Percentiles rank a stretch among this genome's conserved stretches.
These are phyloP conservation scores for Venturia effusa DNA, from an alignment of 2,329 filamentous ascomycete genomes.

Conservation along the genomic window DNA sequence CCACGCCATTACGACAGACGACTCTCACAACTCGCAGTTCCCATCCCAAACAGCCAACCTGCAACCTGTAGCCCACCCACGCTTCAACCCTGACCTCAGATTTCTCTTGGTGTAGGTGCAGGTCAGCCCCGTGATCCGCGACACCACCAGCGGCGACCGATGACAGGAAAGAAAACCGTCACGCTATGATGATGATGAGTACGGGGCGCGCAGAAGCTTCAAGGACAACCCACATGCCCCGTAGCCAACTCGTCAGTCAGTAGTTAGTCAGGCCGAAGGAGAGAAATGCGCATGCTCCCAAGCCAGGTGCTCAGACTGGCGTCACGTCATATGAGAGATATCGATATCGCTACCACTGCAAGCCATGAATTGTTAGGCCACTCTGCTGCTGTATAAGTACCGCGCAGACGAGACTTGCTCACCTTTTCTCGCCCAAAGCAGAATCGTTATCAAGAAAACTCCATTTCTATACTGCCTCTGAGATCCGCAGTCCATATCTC, in stretches of 20 bases:
- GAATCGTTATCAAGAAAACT: not conserved
- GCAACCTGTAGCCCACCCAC: not conserved
- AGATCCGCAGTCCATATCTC: not conserved
- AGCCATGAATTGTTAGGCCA: not conserved
- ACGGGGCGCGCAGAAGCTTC: not conserved
- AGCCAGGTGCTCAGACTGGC: not conserved
- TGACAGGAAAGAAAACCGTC: not conserved
- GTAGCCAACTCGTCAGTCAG: not conserved
- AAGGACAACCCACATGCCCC: not conserved
- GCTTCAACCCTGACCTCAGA: not conserved
- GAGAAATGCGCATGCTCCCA: not conserved
- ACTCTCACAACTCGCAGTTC: not conserved
- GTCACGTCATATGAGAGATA: not conserved
- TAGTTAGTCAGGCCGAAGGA: not conserved
- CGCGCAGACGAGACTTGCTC: not conserved
- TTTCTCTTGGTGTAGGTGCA: not conserved
- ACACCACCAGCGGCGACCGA: not conserved
- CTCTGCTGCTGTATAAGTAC: not conserved
- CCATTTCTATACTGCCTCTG: not conserved
- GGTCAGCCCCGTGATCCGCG: not conserved
- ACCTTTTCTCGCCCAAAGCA: not conserved
- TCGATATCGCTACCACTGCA: not conserved
- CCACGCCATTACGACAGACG: not conserved
- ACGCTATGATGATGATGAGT: not conserved
- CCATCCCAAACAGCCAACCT: not conserved